Evolutionary conservation across 73 alveolate genomes (phyloP).

Genomic region (Symbiodinium natans): DNA sequence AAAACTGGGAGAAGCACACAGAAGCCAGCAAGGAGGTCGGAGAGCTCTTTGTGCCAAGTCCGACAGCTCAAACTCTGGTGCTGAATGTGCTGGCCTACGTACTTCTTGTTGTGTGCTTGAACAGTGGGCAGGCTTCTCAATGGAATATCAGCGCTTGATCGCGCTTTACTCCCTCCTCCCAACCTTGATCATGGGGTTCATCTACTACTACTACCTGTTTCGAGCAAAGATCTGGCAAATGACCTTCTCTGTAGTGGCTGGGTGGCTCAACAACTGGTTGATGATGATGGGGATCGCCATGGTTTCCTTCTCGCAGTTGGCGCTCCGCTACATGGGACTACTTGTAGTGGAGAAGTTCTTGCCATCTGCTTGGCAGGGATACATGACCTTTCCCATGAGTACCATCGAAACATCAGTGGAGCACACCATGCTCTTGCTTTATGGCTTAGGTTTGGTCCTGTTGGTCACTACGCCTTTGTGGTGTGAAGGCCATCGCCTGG

Average conservation of each 20-base stretch:
- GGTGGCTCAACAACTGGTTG: slow-evolving; percentile 59
- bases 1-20: too few species aligned
- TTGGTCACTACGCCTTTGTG: neutral
- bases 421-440: neutral
- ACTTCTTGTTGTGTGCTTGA: neutral
- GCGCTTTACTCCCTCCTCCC: slow-evolving; percentile 41
- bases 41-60: neutral
- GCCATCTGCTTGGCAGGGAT: slow-evolving; percentile 14
- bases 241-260: neutral
- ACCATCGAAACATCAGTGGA: neutral
- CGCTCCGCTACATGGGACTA: slow-evolving; percentile 27
- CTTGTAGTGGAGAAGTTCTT: slow-evolving; percentile 22
- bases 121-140: slow-evolving; percentile 42
- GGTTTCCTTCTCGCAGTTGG: slow-evolving; percentile 49
- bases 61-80: neutral
- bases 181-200: slow-evolving; percentile 32
- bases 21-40: neutral
- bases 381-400: neutral
- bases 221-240: slow-evolving; percentile 27
- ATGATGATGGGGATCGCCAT: neutral
- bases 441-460: slow-evolving; percentile 7
- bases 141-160: slow-evolving; percentile 40
- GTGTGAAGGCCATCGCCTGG: neutral
- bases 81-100: slow-evolving; percentile 27
- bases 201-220: slow-evolving; percentile 51